A percentile compares a stretch with the other conserved stretches of the same genome.
Evolutionary conservation across 208 protist species (phyloP).

Genomic region (Crithidia bombi): DNA sequence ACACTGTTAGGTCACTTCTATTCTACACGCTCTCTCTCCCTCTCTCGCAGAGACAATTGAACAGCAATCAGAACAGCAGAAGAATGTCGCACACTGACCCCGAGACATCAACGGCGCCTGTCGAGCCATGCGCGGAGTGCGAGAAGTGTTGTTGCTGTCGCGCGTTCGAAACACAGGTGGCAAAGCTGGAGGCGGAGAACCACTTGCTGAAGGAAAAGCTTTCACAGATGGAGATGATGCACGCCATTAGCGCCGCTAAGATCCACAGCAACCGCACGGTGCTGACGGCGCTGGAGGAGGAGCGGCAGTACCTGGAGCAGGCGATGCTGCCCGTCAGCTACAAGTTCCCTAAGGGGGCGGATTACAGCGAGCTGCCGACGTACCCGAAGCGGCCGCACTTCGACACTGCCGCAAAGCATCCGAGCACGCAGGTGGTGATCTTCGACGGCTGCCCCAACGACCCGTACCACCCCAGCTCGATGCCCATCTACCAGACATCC

Average conservation of each 20-base stretch:
- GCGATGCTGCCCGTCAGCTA: slow-evolving; percentile 45
- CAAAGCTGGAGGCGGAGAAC: slow-evolving; percentile 57
- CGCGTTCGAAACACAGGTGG: slow-evolving; percentile 30
- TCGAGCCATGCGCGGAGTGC: slow-evolving; percentile 4
- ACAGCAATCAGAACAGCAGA: background rate
- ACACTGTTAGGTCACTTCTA: too few species aligned
- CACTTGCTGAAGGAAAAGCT: slow-evolving; percentile 49
- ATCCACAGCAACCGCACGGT: slow-evolving; percentile 44
- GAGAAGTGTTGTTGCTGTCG: slow-evolving; percentile 30
- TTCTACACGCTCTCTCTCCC: too few species aligned
- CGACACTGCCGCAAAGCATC: slow-evolving; percentile 61
- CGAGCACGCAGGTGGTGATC: slow-evolving; percentile 77
- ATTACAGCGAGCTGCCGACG: slow-evolving; percentile 74
- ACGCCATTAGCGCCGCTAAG: slow-evolving; percentile 54
- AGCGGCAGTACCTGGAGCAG: slow-evolving; percentile 51
- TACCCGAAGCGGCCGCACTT: slow-evolving; percentile 82
- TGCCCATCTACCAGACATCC: slow-evolving; percentile 92
- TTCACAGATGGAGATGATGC: slow-evolving; percentile 55
- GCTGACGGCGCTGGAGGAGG: slow-evolving; percentile 57
- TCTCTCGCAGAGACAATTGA: too few species aligned
- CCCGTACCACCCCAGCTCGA: slow-evolving; percentile 86
- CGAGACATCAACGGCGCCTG: background rate
- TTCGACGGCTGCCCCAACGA: slow-evolving; percentile 91
- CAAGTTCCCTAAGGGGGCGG: slow-evolving; percentile 31
- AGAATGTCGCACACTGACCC: background rate